Conservation (phyloP, 352 stramenopile genomes). For the Phytophthora ohioensis region DNA sequence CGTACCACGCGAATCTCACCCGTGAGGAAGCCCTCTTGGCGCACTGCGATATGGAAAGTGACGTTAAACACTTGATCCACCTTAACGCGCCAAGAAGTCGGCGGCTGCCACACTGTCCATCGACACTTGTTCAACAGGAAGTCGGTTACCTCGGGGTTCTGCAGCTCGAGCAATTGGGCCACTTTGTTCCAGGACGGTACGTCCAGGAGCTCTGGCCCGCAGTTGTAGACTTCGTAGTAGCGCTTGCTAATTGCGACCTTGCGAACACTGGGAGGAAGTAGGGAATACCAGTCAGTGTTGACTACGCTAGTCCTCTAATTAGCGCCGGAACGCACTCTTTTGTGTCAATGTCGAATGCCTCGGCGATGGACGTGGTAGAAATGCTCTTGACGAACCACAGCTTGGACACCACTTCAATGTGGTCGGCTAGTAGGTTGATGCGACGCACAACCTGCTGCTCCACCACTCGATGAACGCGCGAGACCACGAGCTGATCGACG, state of each 20-base stretch:
- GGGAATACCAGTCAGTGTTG: conserved; percentile 4
- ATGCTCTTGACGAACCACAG: conserved; percentile 71
- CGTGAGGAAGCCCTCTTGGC: conserved; percentile 62
- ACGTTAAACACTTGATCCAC: conserved; percentile 75
- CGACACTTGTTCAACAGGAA: conserved; percentile 54
- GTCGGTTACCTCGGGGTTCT: conserved; percentile 35
- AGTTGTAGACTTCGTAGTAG: conserved; percentile 63
- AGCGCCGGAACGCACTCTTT: conserved; percentile 49
- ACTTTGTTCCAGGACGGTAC: conserved; percentile 51
- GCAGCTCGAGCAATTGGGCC: conserved; percentile 44
- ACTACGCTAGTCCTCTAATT: neutral
- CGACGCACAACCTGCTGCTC: conserved; percentile 60
- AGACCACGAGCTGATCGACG: conserved; percentile 65
- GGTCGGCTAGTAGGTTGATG: conserved; percentile 50
- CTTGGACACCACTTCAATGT: conserved; percentile 69
- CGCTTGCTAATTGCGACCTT: conserved; percentile 64
- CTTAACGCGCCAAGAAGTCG: conserved; percentile 70
- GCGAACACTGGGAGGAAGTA: conserved; percentile 44
- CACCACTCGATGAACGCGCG: conserved; percentile 53
- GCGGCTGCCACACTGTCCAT: conserved; percentile 70
- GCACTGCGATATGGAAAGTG: conserved; percentile 50
- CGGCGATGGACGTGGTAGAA: conserved; percentile 61
- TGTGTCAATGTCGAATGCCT: conserved; percentile 58
- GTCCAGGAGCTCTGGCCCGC: conserved; percentile 57
- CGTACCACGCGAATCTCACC: conserved; percentile 58